Percentiles rank a stretch among this genome's conserved stretches.
phyloP scores from a whole-genome alignment of 805 yeast species.

The Zygosaccharomyces gambellarensis region DNA sequence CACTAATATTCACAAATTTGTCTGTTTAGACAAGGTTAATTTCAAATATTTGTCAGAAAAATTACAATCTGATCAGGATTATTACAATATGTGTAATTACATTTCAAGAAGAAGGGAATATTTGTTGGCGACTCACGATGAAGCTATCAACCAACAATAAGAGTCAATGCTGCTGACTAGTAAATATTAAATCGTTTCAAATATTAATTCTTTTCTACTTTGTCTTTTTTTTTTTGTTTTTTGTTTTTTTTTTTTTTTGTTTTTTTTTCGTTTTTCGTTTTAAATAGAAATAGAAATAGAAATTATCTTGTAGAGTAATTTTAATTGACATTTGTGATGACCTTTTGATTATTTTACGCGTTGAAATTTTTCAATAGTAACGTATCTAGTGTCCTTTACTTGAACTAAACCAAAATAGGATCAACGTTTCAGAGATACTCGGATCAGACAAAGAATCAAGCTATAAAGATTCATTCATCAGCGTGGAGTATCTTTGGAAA shows the following conservation, averaged over 20 bases:
- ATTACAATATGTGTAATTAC: conserved; percentile 26
- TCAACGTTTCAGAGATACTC: not conserved
- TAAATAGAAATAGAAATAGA: not conserved
- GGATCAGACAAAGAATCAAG: not conserved
- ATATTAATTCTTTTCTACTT: not conserved
- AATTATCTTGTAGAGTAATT: not conserved
- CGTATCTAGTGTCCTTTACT: not conserved
- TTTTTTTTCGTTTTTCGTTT: not conserved
- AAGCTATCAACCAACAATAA: conserved; percentile 11
- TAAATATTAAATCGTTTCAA: not conserved
- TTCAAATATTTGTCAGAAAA: conserved; percentile 22
- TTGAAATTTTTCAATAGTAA: not conserved
- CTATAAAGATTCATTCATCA: not conserved
- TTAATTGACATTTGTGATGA: not conserved
- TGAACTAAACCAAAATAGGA: not conserved
- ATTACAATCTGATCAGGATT: conserved; percentile 14
- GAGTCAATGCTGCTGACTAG: not conserved
- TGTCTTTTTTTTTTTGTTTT: no score
- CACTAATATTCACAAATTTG: conserved; percentile 18
- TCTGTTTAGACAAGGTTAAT: conserved; percentile 19
- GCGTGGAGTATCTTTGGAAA: not conserved
- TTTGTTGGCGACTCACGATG: conserved; percentile 21
- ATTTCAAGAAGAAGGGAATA: conserved; percentile 20
- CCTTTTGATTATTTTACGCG: not conserved
- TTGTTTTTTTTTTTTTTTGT: not conserved